Base-by-base conservation (phyloP, 768 basidiomycete genomes). In the Mycena galopus region DNA sequence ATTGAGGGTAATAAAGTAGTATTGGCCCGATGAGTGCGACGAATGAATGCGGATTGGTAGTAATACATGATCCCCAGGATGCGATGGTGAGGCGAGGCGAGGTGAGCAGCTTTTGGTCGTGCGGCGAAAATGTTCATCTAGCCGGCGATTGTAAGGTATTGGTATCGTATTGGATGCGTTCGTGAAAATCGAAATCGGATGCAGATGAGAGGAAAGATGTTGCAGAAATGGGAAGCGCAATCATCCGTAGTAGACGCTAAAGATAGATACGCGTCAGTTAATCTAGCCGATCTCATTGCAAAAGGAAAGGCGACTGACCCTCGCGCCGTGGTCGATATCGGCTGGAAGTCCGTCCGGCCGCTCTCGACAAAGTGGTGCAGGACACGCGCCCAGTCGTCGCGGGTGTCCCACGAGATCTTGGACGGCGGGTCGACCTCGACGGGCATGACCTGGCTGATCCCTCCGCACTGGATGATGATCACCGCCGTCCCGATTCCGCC, bases 371-470 rank as follows among this genome's bases (percentile, higher is more conserved):
- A 94, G 82, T 93, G 90, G 39, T 86, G 83, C 56, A 95, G 88
- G 35, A 92, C 90, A 23, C 86, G 85, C 7, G 84, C 81, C 94
- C 94, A 95, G 80, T 95, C 94, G 14, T 90, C 90, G 65, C 93
- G 86, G 23, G 81, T 75, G 79, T 94, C 93, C 94, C 94, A 95
- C 37, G 89, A 84, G 77, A 94, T 94, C 76, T 90, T 92, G 69
- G 87, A 83, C 1, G 93, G 94, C 9, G 92, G 89, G 80, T 95
- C 94, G 61, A 95, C 92, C 79, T 95, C 94, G 73, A 95, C 93
- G 35, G 94, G 94, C 91, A 95, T 93, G 73, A 95, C 93, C 77
- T 95, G 93, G 77, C 90, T 91, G 77, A 94, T 87, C 27, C 87
- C 86, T 42, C 89, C 92, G 77, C 94, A 94, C 77, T 95, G 93